Base-by-base conservation (phyloP, 441 rosid genomes). In the Erodium moschatum region DNA sequence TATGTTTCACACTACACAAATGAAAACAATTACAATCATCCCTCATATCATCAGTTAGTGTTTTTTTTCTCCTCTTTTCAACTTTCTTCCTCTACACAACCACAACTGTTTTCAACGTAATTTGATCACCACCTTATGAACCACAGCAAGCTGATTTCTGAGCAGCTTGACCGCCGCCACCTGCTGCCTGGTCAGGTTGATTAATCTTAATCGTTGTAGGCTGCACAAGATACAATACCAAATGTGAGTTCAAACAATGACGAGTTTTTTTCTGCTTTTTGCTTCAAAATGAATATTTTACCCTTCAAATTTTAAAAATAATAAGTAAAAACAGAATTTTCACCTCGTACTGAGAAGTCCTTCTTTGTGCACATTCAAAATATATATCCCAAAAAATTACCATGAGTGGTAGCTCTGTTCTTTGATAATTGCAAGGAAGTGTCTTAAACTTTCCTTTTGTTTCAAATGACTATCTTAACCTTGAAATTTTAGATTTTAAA, bases 111-210 rank as follows among this genome's bases (percentile, higher is more conserved):
- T 24, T 48, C 16, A 48, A 21, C 24, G 6, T 18, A 9, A 16
- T 19, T 58, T 46, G 67, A 42, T 73, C 71, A 77, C 54, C n/a
- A 24, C 27, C 54, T 15, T 13, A n/a, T 15, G 80, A 82, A 66
- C 96, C 96, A 12, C 97, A 93, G 81, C 98, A 93, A 20, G 93
- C 86, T 66, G 96, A 89, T 70, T 81, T 86, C 80, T 77, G 91
- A 2, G 89, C 77, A 52, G 86, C 82, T 80, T 86, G 89, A 27
- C 82, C 70, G 13, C 81, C 76, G 20, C 87, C 84, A n/a, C 27
- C 27, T 0, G 79, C 85, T 42, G 87, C 81, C 71, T 84, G 86
- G 69, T 91, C 91, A 7, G 85, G 72, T 70, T 88, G 97, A 85
- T 86, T 94, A 73, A 94, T 89, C 81, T 78, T 91, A 84, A 93